These are phyloP conservation scores for Scutellaria baicalensis DNA, from an alignment of 257 asterid genomes.

Conservation along the genomic window DNA sequence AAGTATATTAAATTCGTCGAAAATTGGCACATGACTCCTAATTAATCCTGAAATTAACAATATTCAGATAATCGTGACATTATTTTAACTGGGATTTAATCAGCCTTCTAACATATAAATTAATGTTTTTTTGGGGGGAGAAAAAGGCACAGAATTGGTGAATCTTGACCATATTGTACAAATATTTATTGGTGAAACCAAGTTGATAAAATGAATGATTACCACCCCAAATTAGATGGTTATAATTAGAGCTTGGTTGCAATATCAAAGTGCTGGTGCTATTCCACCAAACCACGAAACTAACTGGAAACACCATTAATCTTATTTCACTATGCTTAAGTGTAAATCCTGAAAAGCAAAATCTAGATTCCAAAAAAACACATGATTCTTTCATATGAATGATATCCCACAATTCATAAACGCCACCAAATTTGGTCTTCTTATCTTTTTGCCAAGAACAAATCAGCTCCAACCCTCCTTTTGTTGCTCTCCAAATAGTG, in stretches of 20 bases:
- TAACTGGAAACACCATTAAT: neutral
- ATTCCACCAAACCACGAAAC: slow-evolving; percentile 2
- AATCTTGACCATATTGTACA: no score
- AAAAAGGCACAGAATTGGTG: no score
- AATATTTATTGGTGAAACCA: neutral
- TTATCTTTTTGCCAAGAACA: neutral
- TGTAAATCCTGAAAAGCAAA: neutral
- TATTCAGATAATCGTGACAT: no score
- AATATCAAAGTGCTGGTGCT: neutral
- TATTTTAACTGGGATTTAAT: no score
- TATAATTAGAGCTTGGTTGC: neutral
- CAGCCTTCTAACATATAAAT: no score
- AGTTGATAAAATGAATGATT: neutral
- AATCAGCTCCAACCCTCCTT: neutral
- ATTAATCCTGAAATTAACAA: no score
- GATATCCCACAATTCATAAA: neutral
- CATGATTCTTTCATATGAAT: neutral
- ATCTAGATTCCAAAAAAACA: neutral
- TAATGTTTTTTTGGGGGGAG: no score
- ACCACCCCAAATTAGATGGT: slow-evolving; percentile 14
- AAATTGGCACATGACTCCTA: no score
- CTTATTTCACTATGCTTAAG: neutral
- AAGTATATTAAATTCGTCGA: no score
- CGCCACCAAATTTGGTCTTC: neutral
- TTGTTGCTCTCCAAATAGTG: neutral